Conservation (phyloP, 2,329 filamentous ascomycete species). For the Claviceps pazoutovae region DNA sequence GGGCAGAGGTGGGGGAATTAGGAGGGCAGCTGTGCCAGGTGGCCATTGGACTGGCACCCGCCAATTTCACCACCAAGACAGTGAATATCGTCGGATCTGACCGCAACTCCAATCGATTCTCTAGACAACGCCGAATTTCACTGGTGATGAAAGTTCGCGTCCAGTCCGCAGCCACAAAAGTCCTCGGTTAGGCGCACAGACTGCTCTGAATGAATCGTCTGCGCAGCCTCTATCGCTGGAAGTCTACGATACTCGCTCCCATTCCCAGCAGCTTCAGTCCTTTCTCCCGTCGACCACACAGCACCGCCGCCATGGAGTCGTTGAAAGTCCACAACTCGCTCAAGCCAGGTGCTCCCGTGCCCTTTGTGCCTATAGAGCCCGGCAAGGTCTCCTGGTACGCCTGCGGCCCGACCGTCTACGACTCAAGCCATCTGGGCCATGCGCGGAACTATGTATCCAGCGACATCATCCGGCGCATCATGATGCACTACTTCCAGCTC, state of each 20-base stretch:
- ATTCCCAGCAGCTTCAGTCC: constrained; percentile 14
- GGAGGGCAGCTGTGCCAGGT: too few species aligned
- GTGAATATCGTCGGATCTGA: not conserved
- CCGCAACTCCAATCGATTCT: not conserved
- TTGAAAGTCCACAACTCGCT: constrained; percentile 72
- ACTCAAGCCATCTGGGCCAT: constrained; percentile 70
- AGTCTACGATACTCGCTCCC: constrained; percentile 13
- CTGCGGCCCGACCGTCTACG: constrained; percentile 78
- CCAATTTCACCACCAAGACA: not conserved
- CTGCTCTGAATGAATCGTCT: constrained; percentile 22
- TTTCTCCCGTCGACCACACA: constrained; percentile 19
- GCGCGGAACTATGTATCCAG: constrained; percentile 84
- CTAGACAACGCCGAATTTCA: not conserved
- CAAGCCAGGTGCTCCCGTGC: constrained; percentile 54
- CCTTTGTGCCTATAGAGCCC: constrained; percentile 59
- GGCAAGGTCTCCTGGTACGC: constrained; percentile 74
- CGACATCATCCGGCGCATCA: constrained; percentile 72
- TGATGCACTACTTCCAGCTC: constrained; percentile 72
- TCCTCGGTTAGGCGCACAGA: constrained; percentile 1
- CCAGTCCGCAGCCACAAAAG: constrained; percentile 6
- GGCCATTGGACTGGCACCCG: too few species aligned
- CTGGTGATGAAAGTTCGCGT: constrained; percentile 8
- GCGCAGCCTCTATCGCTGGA: constrained; percentile 17
- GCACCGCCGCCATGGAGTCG: constrained; percentile 32
- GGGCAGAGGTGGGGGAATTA: not conserved